Percentiles rank a stretch among this genome's conserved stretches.
phyloP scores from a whole-genome alignment of 1,284 basidiomycete genomes.

The Marasmius sp. region DNA sequence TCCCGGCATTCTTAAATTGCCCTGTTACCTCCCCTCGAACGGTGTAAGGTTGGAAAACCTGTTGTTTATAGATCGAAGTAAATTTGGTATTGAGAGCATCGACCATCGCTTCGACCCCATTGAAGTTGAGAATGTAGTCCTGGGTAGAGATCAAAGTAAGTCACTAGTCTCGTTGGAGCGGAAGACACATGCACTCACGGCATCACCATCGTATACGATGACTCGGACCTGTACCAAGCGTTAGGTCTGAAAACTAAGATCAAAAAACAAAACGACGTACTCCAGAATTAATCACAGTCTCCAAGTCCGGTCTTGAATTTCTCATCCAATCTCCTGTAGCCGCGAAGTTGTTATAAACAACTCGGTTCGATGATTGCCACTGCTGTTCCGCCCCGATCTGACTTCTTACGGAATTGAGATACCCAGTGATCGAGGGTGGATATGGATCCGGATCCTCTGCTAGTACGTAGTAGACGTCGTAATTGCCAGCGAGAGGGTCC shows the following conservation, averaged over 20 bases:
- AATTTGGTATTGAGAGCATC: conserved; percentile 42
- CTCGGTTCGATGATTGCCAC: conserved; percentile 44
- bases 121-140: conserved; percentile 62
- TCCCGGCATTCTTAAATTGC: conserved; percentile 59
- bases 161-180: background rate
- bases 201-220: conserved; percentile 56
- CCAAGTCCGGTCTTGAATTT: conserved; percentile 52
- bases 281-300: conserved; percentile 59
- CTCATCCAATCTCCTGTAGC: conserved; percentile 62
- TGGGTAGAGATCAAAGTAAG: conserved; percentile 16
- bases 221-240: conserved; percentile 33
- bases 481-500: conserved; percentile 46
- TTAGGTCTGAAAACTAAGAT: background rate
- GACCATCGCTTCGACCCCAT: conserved; percentile 66
- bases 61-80: conserved; percentile 33
- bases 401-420: conserved; percentile 36
- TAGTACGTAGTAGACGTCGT: conserved; percentile 54
- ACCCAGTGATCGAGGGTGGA: conserved; percentile 48
- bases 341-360: conserved; percentile 57
- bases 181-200: conserved; percentile 32
- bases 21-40: conserved; percentile 51
- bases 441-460: conserved; percentile 51
- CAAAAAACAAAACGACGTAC: conserved; percentile 30
- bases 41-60: conserved; percentile 47
- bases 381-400: conserved; percentile 50